Evolutionary conservation across 352 stramenopile species (phyloP), one percentile per base, ranked within the genome.

Genomic region (Blastocystis sp.): DNA sequence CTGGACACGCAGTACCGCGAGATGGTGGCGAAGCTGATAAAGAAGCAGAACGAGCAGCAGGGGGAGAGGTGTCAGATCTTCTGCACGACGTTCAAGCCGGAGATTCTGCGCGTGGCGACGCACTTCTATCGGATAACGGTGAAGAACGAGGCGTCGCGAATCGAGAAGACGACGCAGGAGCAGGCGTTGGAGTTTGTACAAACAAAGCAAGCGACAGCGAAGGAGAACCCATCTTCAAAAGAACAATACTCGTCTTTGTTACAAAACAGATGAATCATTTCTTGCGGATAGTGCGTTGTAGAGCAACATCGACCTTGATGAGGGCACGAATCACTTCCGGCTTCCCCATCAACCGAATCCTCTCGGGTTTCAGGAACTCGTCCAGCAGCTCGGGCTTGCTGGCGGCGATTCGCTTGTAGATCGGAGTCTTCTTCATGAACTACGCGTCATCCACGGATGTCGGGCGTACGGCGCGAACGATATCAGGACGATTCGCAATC

Each of bases 11-110:
- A 95, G 29, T 97, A 99, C 91, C 95, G 97, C 90, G 94, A 95
- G 66, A 94, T 96, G 39, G 96, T 99, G 2, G 97, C 97, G 4
- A 93, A 94, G 6, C 90, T 99, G 62, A 98, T 99, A 90, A 94
- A 98, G 90, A 93, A 95, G 0, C 97, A 99, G 93, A 95, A 96
- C 4, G 93, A 98, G 81, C 96, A 94, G 21, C 93, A 94, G 24
- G 95, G 98, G 13, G 98, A 95, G 91, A 94, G 96, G 12, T 97
- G 96, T n/a, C 98, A 99, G 93, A 98, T 99, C 91, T 99, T 99
- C 92, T 98, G 96, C 13, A 99, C 96, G 66, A 99, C 97, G 29
- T 99, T 99, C 92, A 94, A 97, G n/a, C 97, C 96, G 3, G 97
- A 99, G 91, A 91, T 99, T n/a, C 96, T 99, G 24, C 95, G 94